Percentiles rank a stretch among this genome's conserved stretches.
Conservation (phyloP, 2,329 filamentous ascomycete species). For the Colletotrichum tamarilloi region DNA sequence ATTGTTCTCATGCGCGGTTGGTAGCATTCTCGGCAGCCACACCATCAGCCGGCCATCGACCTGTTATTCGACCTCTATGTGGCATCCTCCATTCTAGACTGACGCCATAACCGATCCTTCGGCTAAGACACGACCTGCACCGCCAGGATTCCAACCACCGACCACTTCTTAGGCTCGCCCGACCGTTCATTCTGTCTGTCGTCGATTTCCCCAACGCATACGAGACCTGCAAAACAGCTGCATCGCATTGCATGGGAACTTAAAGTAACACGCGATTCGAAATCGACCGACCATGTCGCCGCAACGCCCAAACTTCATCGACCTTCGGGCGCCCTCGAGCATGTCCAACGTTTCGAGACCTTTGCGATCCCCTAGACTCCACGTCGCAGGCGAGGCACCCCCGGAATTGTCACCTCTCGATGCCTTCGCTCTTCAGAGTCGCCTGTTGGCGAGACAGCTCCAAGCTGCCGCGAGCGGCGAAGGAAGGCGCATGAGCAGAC, state of each 20-base stretch:
- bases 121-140: slow-evolving; percentile 36
- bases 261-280: slow-evolving; percentile 10
- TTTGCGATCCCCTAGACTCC: slow-evolving; percentile 78
- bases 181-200: slow-evolving; percentile 1
- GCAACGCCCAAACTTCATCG: slow-evolving; percentile 67
- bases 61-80: slow-evolving; percentile 24
- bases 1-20: slow-evolving; percentile 33
- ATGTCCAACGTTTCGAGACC: slow-evolving; percentile 60
- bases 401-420: slow-evolving; percentile 94
- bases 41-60: slow-evolving; percentile 21
- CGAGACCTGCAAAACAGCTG: neutral
- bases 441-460: slow-evolving; percentile 86
- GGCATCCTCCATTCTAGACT: slow-evolving; percentile 32
- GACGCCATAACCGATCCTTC: slow-evolving; percentile 38
- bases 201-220: slow-evolving; percentile 6
- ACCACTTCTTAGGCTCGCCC: slow-evolving; percentile 24
- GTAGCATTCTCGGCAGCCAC: slow-evolving; percentile 33
- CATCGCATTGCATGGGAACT: slow-evolving; percentile 27
- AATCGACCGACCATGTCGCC: slow-evolving; percentile 55
- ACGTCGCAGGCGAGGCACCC: slow-evolving; percentile 83
- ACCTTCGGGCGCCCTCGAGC: slow-evolving; percentile 66
- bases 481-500: slow-evolving; percentile 83
- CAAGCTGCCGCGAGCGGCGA: slow-evolving; percentile 78
- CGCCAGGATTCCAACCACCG: slow-evolving; percentile 33
- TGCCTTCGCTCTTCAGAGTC: slow-evolving; percentile 92